Conservation (phyloP, 2,329 filamentous ascomycete genomes). For the Ceratocystis eucalypticola region DNA sequence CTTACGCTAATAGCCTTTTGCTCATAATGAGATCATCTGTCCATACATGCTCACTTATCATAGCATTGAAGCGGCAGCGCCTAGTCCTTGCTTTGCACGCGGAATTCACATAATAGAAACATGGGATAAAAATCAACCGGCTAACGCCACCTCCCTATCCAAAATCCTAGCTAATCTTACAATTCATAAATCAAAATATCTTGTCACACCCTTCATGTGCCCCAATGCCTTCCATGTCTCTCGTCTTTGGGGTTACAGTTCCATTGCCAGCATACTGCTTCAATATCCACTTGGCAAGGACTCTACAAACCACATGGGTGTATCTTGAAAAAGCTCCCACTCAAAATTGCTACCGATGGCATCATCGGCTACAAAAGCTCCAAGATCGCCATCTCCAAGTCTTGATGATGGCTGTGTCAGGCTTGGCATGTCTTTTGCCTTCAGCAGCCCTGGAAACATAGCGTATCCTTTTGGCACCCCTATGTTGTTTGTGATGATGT, state of each 20-base stretch:
- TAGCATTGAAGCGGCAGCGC: no score
- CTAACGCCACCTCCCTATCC: not conserved
- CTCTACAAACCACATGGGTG: not conserved
- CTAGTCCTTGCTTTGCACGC: no score
- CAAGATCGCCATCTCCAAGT: conserved; percentile 1
- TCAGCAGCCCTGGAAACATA: not conserved
- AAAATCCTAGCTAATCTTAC: not conserved
- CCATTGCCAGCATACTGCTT: not conserved
- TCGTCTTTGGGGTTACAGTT: no score
- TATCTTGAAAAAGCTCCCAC: not conserved
- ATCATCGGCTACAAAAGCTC: conserved; percentile 17
- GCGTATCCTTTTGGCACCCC: not conserved
- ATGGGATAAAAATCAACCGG: not conserved
- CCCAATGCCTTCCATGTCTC: not conserved
- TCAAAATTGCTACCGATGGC: conserved; percentile 7
- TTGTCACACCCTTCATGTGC: not conserved
- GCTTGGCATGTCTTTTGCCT: not conserved
- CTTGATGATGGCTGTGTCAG: not conserved
- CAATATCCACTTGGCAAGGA: not conserved
- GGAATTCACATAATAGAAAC: no score
- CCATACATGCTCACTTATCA: no score
- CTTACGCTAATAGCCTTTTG: no score
- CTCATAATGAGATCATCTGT: no score
- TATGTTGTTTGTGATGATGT: not conserved
- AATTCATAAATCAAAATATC: not conserved